phyloP scores from a whole-genome alignment of 2,329 filamentous ascomycete species.

The Fusarium nelsonii region DNA sequence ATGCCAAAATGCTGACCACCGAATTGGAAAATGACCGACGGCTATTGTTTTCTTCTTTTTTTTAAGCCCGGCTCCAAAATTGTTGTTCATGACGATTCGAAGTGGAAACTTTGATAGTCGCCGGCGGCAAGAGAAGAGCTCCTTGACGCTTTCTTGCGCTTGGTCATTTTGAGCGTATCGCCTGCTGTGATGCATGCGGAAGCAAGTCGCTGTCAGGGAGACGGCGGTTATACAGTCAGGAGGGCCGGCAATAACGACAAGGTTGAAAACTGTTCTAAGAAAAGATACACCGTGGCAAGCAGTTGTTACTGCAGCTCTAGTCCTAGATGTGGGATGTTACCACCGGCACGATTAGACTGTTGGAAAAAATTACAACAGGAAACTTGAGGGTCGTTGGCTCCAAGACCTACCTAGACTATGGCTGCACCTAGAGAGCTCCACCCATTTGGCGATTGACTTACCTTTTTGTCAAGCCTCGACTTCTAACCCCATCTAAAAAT shows the following conservation, averaged over 20 bases:
- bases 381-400: slow-evolving; percentile 16
- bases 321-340: neutral
- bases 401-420: slow-evolving; percentile 8
- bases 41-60: slow-evolving; percentile 4
- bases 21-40: slow-evolving; percentile 34
- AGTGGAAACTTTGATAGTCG: slow-evolving; percentile 35
- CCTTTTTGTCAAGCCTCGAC: slow-evolving; percentile 25
- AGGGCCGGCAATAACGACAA: slow-evolving; percentile 1
- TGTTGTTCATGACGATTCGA: slow-evolving; percentile 22
- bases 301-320: slow-evolving; percentile 9
- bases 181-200: slow-evolving; percentile 18
- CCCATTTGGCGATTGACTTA: neutral
- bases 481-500: slow-evolving; percentile 8
- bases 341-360: neutral
- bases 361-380: slow-evolving; percentile 15
- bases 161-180: slow-evolving; percentile 34
- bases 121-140: slow-evolving; percentile 25
- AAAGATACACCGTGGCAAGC: slow-evolving; percentile 6
- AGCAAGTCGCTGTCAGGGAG: slow-evolving; percentile 8
- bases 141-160: slow-evolving; percentile 3
- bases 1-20: slow-evolving; percentile 23
- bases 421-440: slow-evolving; percentile 16
- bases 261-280: neutral
- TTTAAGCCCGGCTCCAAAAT: slow-evolving; percentile 16
- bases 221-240: slow-evolving; percentile 14